Evolutionary conservation across 2,329 filamentous ascomycete species (phyloP).

Genomic region (Trichothecium sympodiale): DNA sequence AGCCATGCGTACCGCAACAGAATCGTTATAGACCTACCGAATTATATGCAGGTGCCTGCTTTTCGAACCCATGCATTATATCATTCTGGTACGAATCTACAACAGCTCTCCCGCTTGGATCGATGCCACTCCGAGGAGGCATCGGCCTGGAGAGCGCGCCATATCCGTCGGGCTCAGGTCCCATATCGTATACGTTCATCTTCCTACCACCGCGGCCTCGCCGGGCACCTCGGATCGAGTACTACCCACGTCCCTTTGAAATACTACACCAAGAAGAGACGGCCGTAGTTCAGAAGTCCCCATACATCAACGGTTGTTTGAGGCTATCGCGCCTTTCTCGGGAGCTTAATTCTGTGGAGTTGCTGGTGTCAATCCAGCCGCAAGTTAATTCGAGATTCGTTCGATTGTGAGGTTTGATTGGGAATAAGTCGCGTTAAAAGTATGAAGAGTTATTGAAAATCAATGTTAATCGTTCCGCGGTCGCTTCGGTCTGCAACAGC

Average conservation of each 20-base stretch:
- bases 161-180: slow-evolving; percentile 23
- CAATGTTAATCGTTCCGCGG: too few species aligned
- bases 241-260: not conserved
- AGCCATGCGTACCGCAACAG: not conserved
- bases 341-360: not conserved
- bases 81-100: slow-evolving; percentile 50
- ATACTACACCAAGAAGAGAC: slow-evolving; percentile 2
- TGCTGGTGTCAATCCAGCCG: too few species aligned
- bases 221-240: not conserved
- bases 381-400: too few species aligned
- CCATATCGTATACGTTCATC: slow-evolving; percentile 29
- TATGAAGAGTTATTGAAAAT: too few species aligned
- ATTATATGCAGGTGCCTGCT: slow-evolving; percentile 43
- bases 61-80: slow-evolving; percentile 40
- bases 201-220: slow-evolving; percentile 3
- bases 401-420: too few species aligned
- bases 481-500: too few species aligned
- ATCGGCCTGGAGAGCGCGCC: slow-evolving; percentile 16
- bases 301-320: too few species aligned
- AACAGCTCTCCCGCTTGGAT: slow-evolving; percentile 34
- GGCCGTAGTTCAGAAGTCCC: not conserved
- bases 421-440: too few species aligned
- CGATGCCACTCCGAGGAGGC: slow-evolving; percentile 17
- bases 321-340: not conserved
- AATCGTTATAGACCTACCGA: slow-evolving; percentile 33